phyloP scores from a whole-genome alignment of 108 stramenopile genomes.

The Chaetoceros muelleri region DNA sequence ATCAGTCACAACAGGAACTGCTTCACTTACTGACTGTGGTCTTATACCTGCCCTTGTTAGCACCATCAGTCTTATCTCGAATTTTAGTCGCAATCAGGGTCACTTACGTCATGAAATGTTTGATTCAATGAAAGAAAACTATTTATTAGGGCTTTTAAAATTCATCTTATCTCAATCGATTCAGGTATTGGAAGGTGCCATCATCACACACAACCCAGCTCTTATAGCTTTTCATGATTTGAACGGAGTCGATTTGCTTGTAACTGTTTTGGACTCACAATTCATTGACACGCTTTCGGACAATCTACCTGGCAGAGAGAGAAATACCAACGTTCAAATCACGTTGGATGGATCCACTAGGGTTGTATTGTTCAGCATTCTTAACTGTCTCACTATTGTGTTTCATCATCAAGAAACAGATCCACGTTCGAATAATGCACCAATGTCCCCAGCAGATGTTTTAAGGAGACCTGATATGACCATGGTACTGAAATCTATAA shows the following conservation, averaged over 20 bases:
- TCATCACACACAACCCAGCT: conserved; percentile 76
- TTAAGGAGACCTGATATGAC: conserved; percentile 54
- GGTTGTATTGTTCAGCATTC: conserved; percentile 66
- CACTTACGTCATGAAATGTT: not conserved
- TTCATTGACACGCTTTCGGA: conserved; percentile 12
- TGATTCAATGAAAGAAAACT: conserved; percentile 13
- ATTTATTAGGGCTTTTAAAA: conserved; percentile 29
- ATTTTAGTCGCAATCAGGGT: conserved; percentile 1
- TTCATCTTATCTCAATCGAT: conserved; percentile 81
- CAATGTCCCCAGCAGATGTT: conserved; percentile 35
- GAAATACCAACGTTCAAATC: conserved; percentile 13
- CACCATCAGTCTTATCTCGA: conserved; percentile 58
- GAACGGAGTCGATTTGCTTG: conserved; percentile 68
- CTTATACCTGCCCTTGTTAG: conserved; percentile 82
- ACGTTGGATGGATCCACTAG: conserved; percentile 10
- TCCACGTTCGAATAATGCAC: conserved; percentile 20
- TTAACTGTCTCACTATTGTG: conserved; percentile 76
- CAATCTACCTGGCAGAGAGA: conserved; percentile 1
- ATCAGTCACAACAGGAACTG: conserved; percentile 68
- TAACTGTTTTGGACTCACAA: conserved; percentile 45
- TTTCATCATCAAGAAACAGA: conserved; percentile 65
- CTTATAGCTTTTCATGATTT: conserved; percentile 81
- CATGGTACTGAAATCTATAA: conserved; percentile 40
- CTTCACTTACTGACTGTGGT: conserved; percentile 86
- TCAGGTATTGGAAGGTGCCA: conserved; percentile 83